Percentiles rank a stretch among this genome's conserved stretches.
These are phyloP conservation scores for Paraconiothyrium brasiliense DNA, from an alignment of 2,329 filamentous ascomycete genomes.

Conservation along the genomic window DNA sequence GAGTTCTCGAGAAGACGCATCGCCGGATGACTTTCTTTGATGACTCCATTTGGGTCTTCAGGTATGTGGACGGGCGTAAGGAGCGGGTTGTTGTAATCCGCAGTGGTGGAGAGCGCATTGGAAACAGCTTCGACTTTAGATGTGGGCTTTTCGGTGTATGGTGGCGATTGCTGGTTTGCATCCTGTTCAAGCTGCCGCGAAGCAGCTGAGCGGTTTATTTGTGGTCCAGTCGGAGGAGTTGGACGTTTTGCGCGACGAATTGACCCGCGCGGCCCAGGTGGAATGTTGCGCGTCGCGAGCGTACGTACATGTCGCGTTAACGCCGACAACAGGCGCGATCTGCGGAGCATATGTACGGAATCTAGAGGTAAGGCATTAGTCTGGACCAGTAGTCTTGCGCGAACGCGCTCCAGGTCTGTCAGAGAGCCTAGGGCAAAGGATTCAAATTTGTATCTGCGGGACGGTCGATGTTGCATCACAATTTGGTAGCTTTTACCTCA, in stretches of 20 bases:
- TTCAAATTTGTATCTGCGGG: not conserved
- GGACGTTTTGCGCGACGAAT: conserved; percentile 28
- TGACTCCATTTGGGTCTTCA: conserved; percentile 67
- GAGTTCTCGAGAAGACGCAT: conserved; percentile 68
- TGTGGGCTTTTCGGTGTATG: conserved; percentile 32
- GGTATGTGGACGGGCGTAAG: conserved; percentile 69
- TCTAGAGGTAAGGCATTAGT: not conserved
- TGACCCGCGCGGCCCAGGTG: conserved; percentile 36
- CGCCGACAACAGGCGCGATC: conserved; percentile 38
- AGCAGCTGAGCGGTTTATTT: conserved; percentile 16
- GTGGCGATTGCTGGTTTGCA: conserved; percentile 16
- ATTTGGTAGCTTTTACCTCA: not conserved
- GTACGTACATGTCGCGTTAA: conserved; percentile 37
- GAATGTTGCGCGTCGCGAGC: conserved; percentile 34
- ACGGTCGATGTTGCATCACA: not conserved
- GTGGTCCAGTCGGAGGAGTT: conserved; percentile 19
- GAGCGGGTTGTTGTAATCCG: conserved; percentile 59
- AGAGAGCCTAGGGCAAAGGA: not conserved
- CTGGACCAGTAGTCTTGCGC: not conserved
- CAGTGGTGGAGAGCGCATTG: conserved; percentile 54
- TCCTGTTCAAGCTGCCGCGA: conserved; percentile 20
- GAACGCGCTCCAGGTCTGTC: not conserved
- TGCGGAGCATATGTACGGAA: conserved; percentile 33
- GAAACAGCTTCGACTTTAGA: conserved; percentile 55
- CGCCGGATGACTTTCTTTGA: conserved; percentile 67